These are phyloP conservation scores for Neurospora crassa DNA, from an alignment of 2,329 filamentous ascomycete genomes.

Conservation along the genomic window DNA sequence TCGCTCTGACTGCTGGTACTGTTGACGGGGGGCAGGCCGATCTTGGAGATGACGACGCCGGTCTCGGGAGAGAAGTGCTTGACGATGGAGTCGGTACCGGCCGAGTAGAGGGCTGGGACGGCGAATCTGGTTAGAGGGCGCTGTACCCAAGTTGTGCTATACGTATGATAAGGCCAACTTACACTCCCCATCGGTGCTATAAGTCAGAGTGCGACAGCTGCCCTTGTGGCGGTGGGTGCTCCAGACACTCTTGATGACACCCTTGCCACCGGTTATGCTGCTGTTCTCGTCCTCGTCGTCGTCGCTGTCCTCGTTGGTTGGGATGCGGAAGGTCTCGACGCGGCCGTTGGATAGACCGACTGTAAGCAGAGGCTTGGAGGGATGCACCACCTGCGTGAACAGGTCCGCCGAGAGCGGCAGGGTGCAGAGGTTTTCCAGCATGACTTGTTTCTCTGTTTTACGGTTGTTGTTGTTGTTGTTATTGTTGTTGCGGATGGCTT, in stretches of 20 bases:
- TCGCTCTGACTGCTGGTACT: conserved; percentile 46
- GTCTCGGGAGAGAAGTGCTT: conserved; percentile 45
- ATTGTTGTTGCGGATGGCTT: background rate
- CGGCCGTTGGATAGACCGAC: conserved; percentile 79
- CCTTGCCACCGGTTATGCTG: conserved; percentile 53
- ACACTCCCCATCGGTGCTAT: conserved; percentile 67
- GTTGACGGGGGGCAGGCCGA: conserved; percentile 57
- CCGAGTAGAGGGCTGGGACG: conserved; percentile 47
- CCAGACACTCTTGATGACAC: conserved; percentile 76
- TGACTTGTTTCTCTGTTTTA: conserved; percentile 25
- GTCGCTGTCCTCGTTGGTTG: conserved; percentile 38
- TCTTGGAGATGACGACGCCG: conserved; percentile 69
- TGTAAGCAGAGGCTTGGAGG: conserved; percentile 71
- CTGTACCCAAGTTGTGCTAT: background rate
- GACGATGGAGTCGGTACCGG: conserved; percentile 46
- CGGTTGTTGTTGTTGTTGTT: background rate
- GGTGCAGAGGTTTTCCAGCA: conserved; percentile 90
- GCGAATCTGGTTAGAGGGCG: background rate
- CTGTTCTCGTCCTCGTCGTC: conserved; percentile 43
- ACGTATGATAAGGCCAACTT: conserved; percentile 27
- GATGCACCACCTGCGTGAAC: conserved; percentile 82
- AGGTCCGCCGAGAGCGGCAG: conserved; percentile 78
- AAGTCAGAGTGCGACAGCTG: conserved; percentile 76
- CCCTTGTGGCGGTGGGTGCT: conserved; percentile 84
- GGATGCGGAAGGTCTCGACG: conserved; percentile 73